Evolutionary conservation across 1,284 basidiomycete genomes (phyloP).

Genomic region (Naganishia albida): DNA sequence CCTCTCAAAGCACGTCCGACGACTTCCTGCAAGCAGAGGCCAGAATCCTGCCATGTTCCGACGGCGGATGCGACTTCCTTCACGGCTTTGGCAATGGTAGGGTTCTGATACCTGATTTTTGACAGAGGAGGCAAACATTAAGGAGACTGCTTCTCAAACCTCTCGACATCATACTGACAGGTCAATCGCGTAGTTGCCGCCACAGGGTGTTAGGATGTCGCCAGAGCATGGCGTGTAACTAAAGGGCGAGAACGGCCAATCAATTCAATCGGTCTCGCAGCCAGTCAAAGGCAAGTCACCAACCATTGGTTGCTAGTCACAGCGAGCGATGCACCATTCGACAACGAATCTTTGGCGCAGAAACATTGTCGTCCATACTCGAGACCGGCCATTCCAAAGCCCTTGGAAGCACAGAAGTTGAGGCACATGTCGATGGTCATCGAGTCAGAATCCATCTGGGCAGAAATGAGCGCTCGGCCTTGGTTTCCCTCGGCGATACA

Average conservation of each 20-base stretch:
- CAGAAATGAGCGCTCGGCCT: conserved; percentile 38
- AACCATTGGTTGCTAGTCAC: conserved; percentile 35
- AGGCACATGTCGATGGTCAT: conserved; percentile 41
- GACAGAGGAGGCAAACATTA: too few relatives aligned
- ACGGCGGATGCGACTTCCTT: conserved; percentile 31
- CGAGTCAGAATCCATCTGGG: conserved; percentile 34
- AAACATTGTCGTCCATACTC: conserved; percentile 21
- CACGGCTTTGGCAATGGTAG: conserved; percentile 54
- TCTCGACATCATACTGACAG: conserved; percentile 42
- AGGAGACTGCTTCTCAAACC: too few relatives aligned
- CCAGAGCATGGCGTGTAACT: conserved; percentile 16
- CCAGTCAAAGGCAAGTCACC: not conserved
- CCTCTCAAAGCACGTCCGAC: conserved; percentile 38
- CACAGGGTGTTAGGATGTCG: conserved; percentile 40
- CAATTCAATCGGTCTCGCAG: not conserved
- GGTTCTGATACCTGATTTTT: conserved; percentile 50
- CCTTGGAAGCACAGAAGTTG: conserved; percentile 37
- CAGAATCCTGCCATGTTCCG: conserved; percentile 39
- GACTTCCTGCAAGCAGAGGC: conserved; percentile 39
- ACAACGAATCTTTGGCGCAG: conserved; percentile 17
- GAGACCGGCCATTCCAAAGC: conserved; percentile 42
- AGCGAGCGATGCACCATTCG: conserved; percentile 41
- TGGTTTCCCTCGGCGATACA: conserved; percentile 38
- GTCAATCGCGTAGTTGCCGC: conserved; percentile 50
- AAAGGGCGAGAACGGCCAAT: not conserved